Evolutionary conservation across 345 rosid genomes (phyloP).

Genomic region (Nephelium lappaceum): DNA sequence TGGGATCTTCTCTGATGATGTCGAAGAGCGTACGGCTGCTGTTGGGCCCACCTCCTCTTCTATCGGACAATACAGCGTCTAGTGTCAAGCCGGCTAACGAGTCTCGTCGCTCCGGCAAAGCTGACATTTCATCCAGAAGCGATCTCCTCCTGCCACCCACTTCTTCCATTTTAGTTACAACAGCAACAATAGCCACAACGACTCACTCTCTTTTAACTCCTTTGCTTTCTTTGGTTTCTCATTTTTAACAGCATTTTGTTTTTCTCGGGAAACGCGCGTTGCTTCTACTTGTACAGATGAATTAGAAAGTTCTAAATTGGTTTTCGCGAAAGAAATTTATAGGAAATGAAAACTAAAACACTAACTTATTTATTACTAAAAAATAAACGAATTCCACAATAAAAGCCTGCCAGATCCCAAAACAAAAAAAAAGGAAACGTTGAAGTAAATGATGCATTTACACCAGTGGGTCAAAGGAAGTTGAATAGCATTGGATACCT

Average conservation of each 20-base stretch:
- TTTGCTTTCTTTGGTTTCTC: no score
- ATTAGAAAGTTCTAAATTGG: slow-evolving; percentile 13
- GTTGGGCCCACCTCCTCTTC: neutral
- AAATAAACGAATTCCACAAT: no score
- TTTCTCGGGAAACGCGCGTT: neutral
- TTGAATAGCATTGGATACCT: slow-evolving; percentile 33
- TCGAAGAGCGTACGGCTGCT: slow-evolving; percentile 30
- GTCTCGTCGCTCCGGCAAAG: slow-evolving; percentile 12
- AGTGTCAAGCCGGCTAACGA: slow-evolving; percentile 31
- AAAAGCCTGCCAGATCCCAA: slow-evolving; percentile 8
- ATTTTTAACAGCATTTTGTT: no score
- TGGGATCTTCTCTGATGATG: slow-evolving; percentile 50
- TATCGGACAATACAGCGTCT: slow-evolving; percentile 19
- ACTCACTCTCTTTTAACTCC: no score
- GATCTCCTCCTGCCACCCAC: slow-evolving; percentile 14
- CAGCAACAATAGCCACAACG: neutral
- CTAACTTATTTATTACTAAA: neutral
- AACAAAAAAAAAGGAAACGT: neutral
- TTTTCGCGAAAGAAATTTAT: neutral
- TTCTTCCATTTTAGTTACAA: neutral
- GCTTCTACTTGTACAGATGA: neutral
- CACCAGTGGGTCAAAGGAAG: neutral
- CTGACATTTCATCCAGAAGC: slow-evolving; percentile 22
- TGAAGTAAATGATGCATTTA: neutral
- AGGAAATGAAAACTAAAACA: neutral